Percentiles rank a stretch among this genome's conserved stretches.
Conservation (phyloP, 805 yeast species). For the Teunomyces cretensis region DNA sequence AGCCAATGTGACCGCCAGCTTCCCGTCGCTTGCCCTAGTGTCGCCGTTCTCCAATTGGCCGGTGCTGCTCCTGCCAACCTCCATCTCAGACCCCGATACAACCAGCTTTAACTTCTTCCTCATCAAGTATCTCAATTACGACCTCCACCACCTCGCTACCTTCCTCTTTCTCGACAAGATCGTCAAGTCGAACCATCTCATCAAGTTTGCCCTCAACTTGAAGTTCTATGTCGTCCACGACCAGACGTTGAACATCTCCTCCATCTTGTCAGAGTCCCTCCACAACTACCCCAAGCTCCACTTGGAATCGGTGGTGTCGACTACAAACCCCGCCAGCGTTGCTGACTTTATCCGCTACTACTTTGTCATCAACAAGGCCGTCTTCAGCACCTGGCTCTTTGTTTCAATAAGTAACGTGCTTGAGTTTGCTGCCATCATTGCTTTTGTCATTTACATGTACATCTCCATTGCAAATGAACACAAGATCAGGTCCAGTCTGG, state of each 20-base stretch:
- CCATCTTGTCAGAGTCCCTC: neutral
- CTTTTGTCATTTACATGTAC: constrained; percentile 21
- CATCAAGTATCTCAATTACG: constrained; percentile 26
- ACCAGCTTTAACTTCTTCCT: constrained; percentile 7
- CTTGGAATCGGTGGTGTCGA: constrained; percentile 4
- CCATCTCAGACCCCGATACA: neutral
- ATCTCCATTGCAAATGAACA: constrained; percentile 33
- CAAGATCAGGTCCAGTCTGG: constrained; percentile 33
- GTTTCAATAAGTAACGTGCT: constrained; percentile 4
- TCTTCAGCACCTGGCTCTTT: constrained; percentile 5
- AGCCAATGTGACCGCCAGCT: neutral
- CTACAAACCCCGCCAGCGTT: constrained; percentile 11
- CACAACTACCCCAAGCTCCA: neutral
- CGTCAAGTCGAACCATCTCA: constrained; percentile 25
- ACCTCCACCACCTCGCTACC: constrained; percentile 19
- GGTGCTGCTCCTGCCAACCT: neutral
- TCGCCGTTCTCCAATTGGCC: constrained; percentile 7
- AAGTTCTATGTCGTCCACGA: constrained; percentile 23
- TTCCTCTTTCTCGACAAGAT: constrained; percentile 27
- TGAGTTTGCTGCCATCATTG: constrained; percentile 3
- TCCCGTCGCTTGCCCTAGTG: neutral
- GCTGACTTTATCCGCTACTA: constrained; percentile 17
- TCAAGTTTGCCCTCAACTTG: constrained; percentile 23
- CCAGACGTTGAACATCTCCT: neutral
- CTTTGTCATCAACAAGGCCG: constrained; percentile 7